Evolutionary conservation across 306 rosid genomes (phyloP).

Genomic region (Quercus engelmannii): DNA sequence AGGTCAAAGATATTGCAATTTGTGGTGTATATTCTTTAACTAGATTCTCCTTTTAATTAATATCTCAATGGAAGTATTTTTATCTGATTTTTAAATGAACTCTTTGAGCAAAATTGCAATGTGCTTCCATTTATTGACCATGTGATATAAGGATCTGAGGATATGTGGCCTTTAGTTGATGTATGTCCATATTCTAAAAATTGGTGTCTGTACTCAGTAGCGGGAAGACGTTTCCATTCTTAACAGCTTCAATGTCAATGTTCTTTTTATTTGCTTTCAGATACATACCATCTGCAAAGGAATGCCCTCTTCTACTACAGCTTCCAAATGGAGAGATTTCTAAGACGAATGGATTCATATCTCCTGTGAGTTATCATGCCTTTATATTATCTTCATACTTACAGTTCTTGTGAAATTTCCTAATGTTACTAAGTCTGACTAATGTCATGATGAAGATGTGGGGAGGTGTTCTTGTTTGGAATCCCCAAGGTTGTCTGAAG

Average conservation of each 20-base stretch:
- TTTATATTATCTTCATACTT: constrained; percentile 8
- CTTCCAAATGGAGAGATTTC: constrained; percentile 85
- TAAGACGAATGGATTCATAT: constrained; percentile 83
- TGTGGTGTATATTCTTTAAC: constrained; percentile 86
- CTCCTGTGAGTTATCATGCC: constrained; percentile 65
- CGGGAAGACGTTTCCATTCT: background rate
- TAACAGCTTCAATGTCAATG: constrained; percentile 9
- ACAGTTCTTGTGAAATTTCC: constrained; percentile 5
- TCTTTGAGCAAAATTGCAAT: background rate
- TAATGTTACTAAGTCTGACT: constrained; percentile 12
- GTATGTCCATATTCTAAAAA: background rate
- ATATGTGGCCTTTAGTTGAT: background rate
- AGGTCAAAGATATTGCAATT: constrained; percentile 97
- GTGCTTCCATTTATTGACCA: background rate
- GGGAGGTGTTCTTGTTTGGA: constrained; percentile 96
- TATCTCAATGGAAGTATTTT: background rate
- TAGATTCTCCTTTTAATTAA: constrained; percentile 22
- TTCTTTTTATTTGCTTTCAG: constrained; percentile 44
- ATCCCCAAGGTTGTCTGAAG: constrained; percentile 60
- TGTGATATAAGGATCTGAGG: background rate
- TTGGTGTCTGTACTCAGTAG: background rate
- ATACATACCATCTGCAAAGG: constrained; percentile 76
- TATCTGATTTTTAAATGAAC: background rate
- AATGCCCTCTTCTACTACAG: constrained; percentile 85
- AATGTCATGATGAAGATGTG: constrained; percentile 67